Percentiles rank a stretch among this genome's conserved stretches.
These are phyloP conservation scores for Ustilago xerochloae DNA, from an alignment of 1,284 basidiomycete genomes.

Conservation along the genomic window DNA sequence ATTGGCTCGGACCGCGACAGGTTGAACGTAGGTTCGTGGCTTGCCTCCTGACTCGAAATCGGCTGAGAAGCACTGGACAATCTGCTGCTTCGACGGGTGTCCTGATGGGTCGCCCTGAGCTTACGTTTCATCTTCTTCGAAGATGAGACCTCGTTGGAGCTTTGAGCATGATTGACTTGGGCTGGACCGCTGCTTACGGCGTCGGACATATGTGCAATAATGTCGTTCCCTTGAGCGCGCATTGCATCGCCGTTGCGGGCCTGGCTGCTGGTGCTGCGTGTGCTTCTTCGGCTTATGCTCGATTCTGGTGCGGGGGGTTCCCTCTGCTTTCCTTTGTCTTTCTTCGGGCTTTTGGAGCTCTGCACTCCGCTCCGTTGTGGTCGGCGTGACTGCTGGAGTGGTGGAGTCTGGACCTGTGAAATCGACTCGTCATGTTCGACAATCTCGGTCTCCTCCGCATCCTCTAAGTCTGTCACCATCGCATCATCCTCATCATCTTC, in stretches of 20 bases:
- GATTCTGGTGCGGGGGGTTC: background rate
- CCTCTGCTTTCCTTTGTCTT: slow-evolving; percentile 5
- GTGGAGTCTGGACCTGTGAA: background rate
- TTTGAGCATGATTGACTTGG: background rate
- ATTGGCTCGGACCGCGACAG: background rate
- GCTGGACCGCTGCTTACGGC: background rate
- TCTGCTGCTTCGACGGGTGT: slow-evolving; percentile 23
- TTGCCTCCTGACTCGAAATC: slow-evolving; percentile 6
- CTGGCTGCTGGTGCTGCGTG: background rate
- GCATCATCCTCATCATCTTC: too few species aligned
- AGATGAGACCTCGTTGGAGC: background rate
- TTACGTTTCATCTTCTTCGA: background rate
- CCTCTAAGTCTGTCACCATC: too few species aligned
- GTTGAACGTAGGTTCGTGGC: background rate
- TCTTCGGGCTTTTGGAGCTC: background rate
- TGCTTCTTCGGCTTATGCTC: background rate
- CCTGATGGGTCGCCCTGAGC: background rate
- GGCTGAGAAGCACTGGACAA: slow-evolving; percentile 14
- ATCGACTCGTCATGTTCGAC: background rate
- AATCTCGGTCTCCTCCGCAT: too few species aligned
- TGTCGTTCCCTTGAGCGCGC: too few species aligned
- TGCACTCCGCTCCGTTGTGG: background rate
- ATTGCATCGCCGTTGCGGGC: background rate
- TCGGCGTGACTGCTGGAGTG: background rate
- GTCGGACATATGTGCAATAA: too few species aligned